These are phyloP conservation scores for Zizania latifolia DNA, from an alignment of 176 grass and related monocot genomes.

Conservation along the genomic window DNA sequence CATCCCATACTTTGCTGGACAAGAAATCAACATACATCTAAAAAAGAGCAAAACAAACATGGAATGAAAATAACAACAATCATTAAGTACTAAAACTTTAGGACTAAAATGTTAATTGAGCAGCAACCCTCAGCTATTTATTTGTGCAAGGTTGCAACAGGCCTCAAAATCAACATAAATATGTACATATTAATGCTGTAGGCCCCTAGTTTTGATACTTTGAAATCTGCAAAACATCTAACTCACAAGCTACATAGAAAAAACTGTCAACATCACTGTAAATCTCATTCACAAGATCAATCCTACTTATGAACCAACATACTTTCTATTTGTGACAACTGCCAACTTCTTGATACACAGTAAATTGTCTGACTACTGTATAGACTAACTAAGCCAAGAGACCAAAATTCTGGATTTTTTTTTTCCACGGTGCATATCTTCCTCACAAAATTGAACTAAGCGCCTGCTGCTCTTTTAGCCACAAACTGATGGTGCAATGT, in stretches of 20 bases:
- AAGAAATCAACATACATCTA: not conserved
- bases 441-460: not conserved
- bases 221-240: not conserved
- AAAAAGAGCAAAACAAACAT: not conserved
- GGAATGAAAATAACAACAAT: not conserved
- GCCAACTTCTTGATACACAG: not conserved
- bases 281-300: not conserved
- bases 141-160: not conserved
- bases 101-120: not conserved
- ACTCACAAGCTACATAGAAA: not conserved
- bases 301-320: not conserved
- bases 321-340: not conserved
- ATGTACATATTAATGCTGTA: not conserved
- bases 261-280: not conserved
- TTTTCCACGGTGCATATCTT: not conserved
- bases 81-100: not conserved
- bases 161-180: not conserved
- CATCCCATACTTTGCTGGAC: conserved; percentile 91
- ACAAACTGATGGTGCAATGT: not conserved
- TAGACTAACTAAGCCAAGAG: not conserved
- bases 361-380: not conserved
- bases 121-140: not conserved
- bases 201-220: not conserved
- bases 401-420: not conserved
- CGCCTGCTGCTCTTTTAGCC: not conserved